A percentile compares a stretch with the other conserved stretches of the same genome.
Evolutionary conservation across 2,329 filamentous ascomycete species (phyloP).

Genomic region (Beauveria varroae): DNA sequence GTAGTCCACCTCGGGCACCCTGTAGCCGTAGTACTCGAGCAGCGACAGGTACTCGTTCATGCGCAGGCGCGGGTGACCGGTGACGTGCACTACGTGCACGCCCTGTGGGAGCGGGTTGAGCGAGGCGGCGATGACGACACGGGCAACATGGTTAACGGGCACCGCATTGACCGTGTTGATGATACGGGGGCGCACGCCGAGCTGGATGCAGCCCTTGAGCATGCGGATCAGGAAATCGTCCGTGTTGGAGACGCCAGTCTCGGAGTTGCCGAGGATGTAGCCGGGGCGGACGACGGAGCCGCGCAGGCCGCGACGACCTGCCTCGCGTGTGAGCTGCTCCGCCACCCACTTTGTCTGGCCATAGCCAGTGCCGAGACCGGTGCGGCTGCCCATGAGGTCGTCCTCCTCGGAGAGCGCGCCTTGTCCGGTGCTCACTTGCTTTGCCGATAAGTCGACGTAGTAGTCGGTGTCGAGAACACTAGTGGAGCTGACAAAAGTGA

Average conservation of each 20-base stretch:
- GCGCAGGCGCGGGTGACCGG: constrained; percentile 67
- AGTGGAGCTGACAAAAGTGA: constrained; percentile 74
- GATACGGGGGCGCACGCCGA: constrained; percentile 66
- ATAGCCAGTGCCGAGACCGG: constrained; percentile 77
- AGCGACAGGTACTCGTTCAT: constrained; percentile 71
- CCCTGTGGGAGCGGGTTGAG: constrained; percentile 49
- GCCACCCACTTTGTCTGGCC: constrained; percentile 84
- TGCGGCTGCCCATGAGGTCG: constrained; percentile 67
- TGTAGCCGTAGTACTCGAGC: constrained; percentile 65
- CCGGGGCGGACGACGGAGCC: constrained; percentile 76
- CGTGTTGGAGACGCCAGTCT: constrained; percentile 64
- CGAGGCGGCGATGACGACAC: constrained; percentile 68
- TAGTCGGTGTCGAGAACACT: constrained; percentile 74
- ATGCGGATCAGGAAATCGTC: constrained; percentile 90
- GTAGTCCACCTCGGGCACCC: constrained; percentile 68
- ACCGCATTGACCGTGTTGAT: constrained; percentile 84
- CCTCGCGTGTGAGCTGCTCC: constrained; percentile 65
- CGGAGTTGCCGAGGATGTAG: constrained; percentile 71
- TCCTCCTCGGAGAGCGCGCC: constrained; percentile 66
- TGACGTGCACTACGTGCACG: constrained; percentile 65
- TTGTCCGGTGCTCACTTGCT: constrained; percentile 51
- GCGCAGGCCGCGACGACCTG: constrained; percentile 65
- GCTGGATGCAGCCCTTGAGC: constrained; percentile 79
- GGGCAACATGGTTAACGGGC: constrained; percentile 75
- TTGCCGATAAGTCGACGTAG: constrained; percentile 67